Conservation (phyloP, 1,284 basidiomycete genomes). For the Boletus semigastroideus region DNA sequence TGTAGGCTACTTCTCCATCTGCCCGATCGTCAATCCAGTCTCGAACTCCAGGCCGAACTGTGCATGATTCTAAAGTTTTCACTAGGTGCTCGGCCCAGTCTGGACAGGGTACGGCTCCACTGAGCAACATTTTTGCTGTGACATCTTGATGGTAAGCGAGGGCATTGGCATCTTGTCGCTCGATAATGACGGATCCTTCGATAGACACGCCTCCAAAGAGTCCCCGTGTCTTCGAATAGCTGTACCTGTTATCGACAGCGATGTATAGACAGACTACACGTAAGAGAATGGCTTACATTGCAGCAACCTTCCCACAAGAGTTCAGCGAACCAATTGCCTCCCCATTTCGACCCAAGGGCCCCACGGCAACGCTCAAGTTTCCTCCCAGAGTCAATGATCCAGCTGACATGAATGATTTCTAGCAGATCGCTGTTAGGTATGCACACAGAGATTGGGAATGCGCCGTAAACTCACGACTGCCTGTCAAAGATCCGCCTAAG, state of each 20-base stretch:
- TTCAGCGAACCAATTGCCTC: conserved; percentile 90
- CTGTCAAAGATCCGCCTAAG: conserved; percentile 32
- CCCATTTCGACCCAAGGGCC: conserved; percentile 92
- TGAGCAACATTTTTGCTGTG: conserved; percentile 76
- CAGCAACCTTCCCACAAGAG: conserved; percentile 85
- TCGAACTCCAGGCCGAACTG: conserved; percentile 65
- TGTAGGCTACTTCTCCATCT: conserved; percentile 47
- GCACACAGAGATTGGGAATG: background rate
- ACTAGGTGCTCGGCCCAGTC: conserved; percentile 76
- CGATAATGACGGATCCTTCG: conserved; percentile 93
- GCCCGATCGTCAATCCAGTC: conserved; percentile 63
- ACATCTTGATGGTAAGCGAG: conserved; percentile 78
- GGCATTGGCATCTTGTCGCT: conserved; percentile 89
- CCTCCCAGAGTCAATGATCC: conserved; percentile 91
- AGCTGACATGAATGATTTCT: conserved; percentile 92
- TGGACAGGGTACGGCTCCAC: conserved; percentile 72
- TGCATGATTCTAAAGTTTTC: conserved; percentile 70
- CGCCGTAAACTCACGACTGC: conserved; percentile 52
- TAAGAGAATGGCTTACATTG: conserved; percentile 62
- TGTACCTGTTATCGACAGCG: conserved; percentile 58
- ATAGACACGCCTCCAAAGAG: conserved; percentile 86
- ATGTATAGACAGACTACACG: conserved; percentile 2
- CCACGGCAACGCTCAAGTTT: conserved; percentile 91
- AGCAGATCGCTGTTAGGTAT: conserved; percentile 17
- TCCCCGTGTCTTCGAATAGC: conserved; percentile 93